Evolutionary conservation across 805 yeast species (phyloP), one percentile per base, ranked within the genome.

Genomic region (Suhomyces sp.): DNA sequence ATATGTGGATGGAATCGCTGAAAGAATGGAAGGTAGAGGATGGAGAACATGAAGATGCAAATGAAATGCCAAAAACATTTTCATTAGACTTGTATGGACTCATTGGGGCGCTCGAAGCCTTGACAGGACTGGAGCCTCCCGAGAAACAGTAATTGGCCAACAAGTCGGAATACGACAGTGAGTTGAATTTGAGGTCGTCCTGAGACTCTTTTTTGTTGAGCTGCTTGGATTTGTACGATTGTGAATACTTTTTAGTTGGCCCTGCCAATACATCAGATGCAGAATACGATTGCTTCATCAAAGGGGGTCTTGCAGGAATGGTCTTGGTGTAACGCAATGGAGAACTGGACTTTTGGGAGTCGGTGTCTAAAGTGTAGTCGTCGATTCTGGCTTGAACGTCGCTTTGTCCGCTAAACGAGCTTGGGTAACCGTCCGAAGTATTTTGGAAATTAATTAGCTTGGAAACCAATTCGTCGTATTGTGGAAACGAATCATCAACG

Each of bases 121-220:
- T 24, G 41, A 17, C 20, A 39, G 43, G 35, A 19, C 33, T 13
- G 13, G 43, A 49, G 20, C 70, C 66, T 39, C 69, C 68, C 48
- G 64, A 67, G 58, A 72, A 72, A 55, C 77, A 72, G 50, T 68
- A 72, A 29, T 63, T 67, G 49, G 66, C 67, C 49, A 72, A 58
- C 52, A 72, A 62, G 53, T 69, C 73, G 2, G 72, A 60, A 52
- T 72, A 72, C 17, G 62, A 55, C 57, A 65, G 57, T 27, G 67
- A 58, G 50, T 58, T 60, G 51, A 67, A 60, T 33, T 56, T 55
- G 24, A 61, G 46, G 45, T 53, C 57, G 12, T 49, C 47, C 12
- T 24, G 37, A n/a, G 21, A 15, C 8, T 20, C 24, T 44, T 27
- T 19, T 40, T 43, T 43, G 31, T 19, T 45, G 20, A 35, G 21